Percentiles rank a stretch among this genome's conserved stretches.
phyloP scores from a whole-genome alignment of 2,329 filamentous ascomycete species.

The Clonostachys solani region DNA sequence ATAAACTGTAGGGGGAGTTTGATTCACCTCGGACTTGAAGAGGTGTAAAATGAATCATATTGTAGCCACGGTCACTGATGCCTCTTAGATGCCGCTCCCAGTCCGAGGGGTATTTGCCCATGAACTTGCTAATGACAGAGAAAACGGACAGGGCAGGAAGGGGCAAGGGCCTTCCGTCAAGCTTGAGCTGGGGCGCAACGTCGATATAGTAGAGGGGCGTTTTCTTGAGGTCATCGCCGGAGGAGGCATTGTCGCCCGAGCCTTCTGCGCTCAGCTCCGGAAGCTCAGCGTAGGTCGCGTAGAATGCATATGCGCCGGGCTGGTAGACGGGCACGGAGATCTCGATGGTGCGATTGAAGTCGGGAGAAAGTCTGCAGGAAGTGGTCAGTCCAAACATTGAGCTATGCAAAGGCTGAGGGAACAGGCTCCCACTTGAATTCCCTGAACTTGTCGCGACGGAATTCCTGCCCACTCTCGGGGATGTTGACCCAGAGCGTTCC shows the following conservation, averaged over 20 bases:
- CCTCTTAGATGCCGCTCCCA: conserved; percentile 88
- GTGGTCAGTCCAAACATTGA: too few species aligned
- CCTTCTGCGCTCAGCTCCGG: conserved; percentile 51
- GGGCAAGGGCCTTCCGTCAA: conserved; percentile 72
- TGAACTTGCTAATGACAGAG: conserved; percentile 95
- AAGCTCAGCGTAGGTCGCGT: conserved; percentile 85
- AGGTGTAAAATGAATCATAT: conserved; percentile 98
- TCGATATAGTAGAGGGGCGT: conserved; percentile 89
- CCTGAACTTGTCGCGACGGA: conserved; percentile 74
- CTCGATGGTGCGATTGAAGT: conserved; percentile 88
- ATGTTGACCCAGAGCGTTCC: conserved; percentile 98
- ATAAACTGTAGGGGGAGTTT: conserved; percentile 96
- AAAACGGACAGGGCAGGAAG: conserved; percentile 87
- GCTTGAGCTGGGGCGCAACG: conserved; percentile 74
- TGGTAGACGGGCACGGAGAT: conserved; percentile 82
- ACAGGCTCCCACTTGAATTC: conserved; percentile 73
- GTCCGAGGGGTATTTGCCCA: conserved; percentile 85
- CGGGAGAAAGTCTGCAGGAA: conserved; percentile 66
- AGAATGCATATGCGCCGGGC: conserved; percentile 89
- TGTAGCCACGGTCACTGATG: conserved; percentile 89
- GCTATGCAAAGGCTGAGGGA: background rate
- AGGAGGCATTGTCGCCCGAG: background rate
- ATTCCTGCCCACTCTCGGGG: conserved; percentile 69
- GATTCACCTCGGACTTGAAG: conserved; percentile 84
- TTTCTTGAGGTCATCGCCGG: conserved; percentile 46